phyloP scores from a whole-genome alignment of 2,329 filamentous ascomycete species.

The Neopestalotiopsis sp. region DNA sequence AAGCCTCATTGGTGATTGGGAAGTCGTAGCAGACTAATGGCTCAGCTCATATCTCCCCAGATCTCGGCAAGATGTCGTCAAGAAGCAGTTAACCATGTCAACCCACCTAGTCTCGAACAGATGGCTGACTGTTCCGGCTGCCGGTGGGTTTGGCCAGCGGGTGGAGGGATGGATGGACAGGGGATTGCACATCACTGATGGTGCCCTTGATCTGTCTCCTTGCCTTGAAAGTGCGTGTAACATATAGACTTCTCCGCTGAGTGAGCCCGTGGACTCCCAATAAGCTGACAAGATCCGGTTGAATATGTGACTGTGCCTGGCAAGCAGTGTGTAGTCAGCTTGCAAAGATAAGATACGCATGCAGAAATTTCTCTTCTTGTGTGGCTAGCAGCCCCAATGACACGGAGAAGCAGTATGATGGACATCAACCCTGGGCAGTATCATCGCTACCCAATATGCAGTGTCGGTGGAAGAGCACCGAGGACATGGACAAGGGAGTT shows the following conservation, averaged over 20 bases:
- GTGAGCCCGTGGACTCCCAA: neutral
- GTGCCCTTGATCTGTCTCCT: neutral
- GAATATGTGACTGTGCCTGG: neutral
- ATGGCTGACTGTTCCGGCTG: neutral
- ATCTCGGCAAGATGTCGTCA: neutral
- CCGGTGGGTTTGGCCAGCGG: neutral
- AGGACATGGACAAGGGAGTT: conserved; percentile 9
- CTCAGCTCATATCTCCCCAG: neutral
- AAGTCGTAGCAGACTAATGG: neutral
- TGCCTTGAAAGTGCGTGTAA: neutral
- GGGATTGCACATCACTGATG: neutral
- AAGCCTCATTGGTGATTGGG: neutral
- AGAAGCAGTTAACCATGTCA: neutral
- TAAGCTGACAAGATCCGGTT: neutral
- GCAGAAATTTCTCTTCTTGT: neutral
- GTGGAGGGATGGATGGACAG: neutral
- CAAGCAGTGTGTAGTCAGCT: neutral
- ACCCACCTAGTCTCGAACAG: neutral
- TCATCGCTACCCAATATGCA: conserved; percentile 2
- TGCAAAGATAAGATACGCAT: neutral
- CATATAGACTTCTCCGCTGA: neutral
- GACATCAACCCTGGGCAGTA: neutral
- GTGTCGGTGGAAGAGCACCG: conserved; percentile 11
- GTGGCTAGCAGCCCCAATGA: neutral
- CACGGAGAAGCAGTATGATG: neutral